Percentiles rank a stretch among this genome's conserved stretches.
Evolutionary conservation across 306 rosid species (phyloP).

Genomic region (Hippophae tibetana): DNA sequence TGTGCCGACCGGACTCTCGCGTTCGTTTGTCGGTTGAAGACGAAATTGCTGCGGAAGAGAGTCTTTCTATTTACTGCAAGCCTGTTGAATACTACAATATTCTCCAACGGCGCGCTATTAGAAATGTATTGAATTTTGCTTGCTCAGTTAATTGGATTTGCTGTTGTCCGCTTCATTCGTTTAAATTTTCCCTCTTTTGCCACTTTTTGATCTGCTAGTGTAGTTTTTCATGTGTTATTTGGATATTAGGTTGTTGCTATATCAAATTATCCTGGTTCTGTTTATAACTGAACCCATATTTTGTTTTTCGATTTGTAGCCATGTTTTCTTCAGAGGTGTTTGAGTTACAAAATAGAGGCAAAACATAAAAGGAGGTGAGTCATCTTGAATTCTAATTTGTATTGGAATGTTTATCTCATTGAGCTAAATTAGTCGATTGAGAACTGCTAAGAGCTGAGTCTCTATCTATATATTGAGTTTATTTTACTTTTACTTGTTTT

Average conservation of each 20-base stretch:
- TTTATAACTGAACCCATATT: slow-evolving; percentile 19
- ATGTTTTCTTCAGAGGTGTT: slow-evolving; percentile 57
- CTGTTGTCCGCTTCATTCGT: not conserved
- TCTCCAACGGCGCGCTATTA: slow-evolving; percentile 42
- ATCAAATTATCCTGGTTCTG: not conserved
- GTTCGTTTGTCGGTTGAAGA: slow-evolving; percentile 55
- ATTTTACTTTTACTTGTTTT: too few species aligned
- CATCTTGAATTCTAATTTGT: not conserved
- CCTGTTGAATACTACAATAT: slow-evolving; percentile 77
- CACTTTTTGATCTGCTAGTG: not conserved
- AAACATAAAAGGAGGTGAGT: slow-evolving; percentile 61
- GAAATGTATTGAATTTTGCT: slow-evolving; percentile 30
- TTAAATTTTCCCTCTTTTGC: not conserved
- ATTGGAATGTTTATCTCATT: not conserved
- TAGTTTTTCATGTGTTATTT: not conserved
- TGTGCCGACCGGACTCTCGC: slow-evolving; percentile 40
- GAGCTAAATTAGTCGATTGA: not conserved
- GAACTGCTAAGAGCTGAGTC: too few species aligned
- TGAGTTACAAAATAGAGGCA: slow-evolving; percentile 55
- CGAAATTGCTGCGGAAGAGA: slow-evolving; percentile 54
- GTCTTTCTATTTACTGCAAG: slow-evolving; percentile 62
- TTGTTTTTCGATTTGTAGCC: slow-evolving; percentile 40
- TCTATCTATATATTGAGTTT: too few species aligned
- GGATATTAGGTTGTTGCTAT: not conserved
- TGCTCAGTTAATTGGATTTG: not conserved